Percentiles rank a stretch among this genome's conserved stretches.
Evolutionary conservation across 2,329 filamentous ascomycete species (phyloP).

Genomic region (Lachnellula hyalina): DNA sequence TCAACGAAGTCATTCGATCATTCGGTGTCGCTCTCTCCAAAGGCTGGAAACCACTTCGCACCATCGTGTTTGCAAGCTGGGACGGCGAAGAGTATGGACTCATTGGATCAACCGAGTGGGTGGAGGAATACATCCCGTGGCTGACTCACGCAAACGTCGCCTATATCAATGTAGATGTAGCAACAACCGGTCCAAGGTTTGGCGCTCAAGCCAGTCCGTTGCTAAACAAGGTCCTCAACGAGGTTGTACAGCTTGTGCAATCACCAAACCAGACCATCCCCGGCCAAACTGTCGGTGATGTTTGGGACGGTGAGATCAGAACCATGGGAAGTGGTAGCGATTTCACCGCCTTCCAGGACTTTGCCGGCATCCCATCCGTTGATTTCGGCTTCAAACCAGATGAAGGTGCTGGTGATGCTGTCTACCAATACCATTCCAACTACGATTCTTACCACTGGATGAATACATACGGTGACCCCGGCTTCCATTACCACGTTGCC

Average conservation of each 20-base stretch:
- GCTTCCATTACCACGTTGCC: conserved; percentile 54
- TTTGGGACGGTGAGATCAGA: conserved; percentile 48
- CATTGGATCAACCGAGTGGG: conserved; percentile 79
- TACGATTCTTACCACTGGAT: conserved; percentile 86
- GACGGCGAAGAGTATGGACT: conserved; percentile 75
- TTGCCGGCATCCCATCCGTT: conserved; percentile 43
- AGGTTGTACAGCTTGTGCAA: conserved; percentile 47
- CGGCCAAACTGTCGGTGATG: conserved; percentile 36
- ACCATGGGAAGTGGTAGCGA: conserved; percentile 63
- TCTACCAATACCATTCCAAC: conserved; percentile 78
- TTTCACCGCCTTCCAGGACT: conserved; percentile 62
- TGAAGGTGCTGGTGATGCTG: conserved; percentile 35
- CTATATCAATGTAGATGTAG: conserved; percentile 81
- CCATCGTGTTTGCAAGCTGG: conserved; percentile 79
- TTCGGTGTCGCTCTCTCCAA: conserved; percentile 66
- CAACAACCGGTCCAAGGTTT: conserved; percentile 53
- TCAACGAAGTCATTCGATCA: conserved; percentile 73
- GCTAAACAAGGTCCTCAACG: conserved; percentile 55
- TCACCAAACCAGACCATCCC: conserved; percentile 34
- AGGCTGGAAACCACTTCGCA: conserved; percentile 82
- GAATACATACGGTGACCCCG: conserved; percentile 67
- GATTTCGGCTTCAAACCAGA: conserved; percentile 48
- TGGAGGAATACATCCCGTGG: conserved; percentile 78
- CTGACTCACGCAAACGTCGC: conserved; percentile 60
- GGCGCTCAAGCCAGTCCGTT: conserved; percentile 54